phyloP scores from a whole-genome alignment of 2,329 filamentous ascomycete genomes.

The Claviceps sp. region DNA sequence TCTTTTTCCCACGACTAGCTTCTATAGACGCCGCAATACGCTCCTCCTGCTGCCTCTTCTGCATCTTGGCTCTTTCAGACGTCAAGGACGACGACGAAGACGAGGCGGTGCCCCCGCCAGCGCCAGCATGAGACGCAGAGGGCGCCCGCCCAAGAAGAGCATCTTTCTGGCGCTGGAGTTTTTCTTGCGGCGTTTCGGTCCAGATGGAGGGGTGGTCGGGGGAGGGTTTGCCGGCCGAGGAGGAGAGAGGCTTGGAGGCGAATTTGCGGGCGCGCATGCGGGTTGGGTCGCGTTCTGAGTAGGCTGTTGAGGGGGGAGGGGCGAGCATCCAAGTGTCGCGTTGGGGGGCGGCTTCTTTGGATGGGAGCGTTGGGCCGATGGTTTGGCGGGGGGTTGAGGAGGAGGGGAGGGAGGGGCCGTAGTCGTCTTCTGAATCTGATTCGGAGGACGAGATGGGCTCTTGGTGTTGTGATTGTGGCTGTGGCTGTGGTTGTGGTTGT shows the following conservation, averaged over 20 bases:
- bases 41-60: conserved; percentile 37
- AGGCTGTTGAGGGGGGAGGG: conserved; percentile 39
- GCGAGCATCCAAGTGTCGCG: conserved; percentile 80
- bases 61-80: conserved; percentile 28
- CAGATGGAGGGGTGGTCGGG: conserved; percentile 54
- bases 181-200: conserved; percentile 87
- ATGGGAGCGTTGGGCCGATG: conserved; percentile 22
- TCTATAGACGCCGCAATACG: conserved; percentile 37
- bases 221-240: conserved; percentile 10
- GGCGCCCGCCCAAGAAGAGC: conserved; percentile 62
- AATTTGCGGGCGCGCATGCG: conserved; percentile 75
- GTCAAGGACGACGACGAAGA: too few species aligned
- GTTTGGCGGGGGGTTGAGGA: conserved; percentile 33
- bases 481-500: conserved; percentile 21
- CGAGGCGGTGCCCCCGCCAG: conserved; percentile 26
- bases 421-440: conserved; percentile 28
- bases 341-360: conserved; percentile 34
- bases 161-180: conserved; percentile 65
- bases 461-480: conserved; percentile 18
- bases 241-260: conserved; percentile 42
- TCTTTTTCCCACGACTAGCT: conserved; percentile 40
- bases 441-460: conserved; percentile 29
- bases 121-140: conserved; percentile 14
- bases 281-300: conserved; percentile 63
- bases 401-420: conserved; percentile 44